These are phyloP conservation scores for Calycina herbarum DNA, from an alignment of 2,329 filamentous ascomycete genomes.

Conservation along the genomic window DNA sequence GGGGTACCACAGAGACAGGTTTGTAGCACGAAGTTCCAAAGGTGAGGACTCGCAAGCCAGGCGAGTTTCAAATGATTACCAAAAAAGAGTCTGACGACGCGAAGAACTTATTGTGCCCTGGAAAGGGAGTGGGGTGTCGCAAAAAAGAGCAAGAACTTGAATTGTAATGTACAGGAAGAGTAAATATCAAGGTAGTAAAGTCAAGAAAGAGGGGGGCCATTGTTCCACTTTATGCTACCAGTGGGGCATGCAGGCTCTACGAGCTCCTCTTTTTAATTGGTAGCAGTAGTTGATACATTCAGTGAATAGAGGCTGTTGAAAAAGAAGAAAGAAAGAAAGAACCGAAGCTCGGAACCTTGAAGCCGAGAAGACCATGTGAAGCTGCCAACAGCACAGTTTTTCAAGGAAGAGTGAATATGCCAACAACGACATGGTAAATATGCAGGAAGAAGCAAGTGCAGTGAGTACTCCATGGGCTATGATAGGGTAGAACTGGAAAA, in stretches of 20 bases:
- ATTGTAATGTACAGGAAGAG: neutral
- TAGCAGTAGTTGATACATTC: neutral
- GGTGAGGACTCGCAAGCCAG: neutral
- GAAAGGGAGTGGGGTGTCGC: neutral
- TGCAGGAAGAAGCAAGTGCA: neutral
- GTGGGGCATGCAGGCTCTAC: neutral
- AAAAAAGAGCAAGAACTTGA: neutral
- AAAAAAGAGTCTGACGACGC: neutral
- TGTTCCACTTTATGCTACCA: neutral
- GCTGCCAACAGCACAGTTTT: neutral
- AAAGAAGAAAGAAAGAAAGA: slow-evolving; percentile 2
- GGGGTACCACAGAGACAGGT: neutral
- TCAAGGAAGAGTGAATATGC: neutral
- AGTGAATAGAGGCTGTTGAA: neutral
- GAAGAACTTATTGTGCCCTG: neutral
- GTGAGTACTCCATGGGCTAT: neutral
- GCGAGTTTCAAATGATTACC: slow-evolving; percentile 1
- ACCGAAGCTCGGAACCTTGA: neutral
- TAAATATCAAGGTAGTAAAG: neutral
- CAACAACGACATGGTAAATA: neutral
- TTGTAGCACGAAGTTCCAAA: slow-evolving; percentile 3
- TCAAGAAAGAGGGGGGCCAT: neutral
- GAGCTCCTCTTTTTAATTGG: neutral
- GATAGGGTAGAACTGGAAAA: neutral
- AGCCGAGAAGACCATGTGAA: slow-evolving; percentile 1